A percentile compares a stretch with the other conserved stretches of the same genome.
Evolutionary conservation across 2,329 filamentous ascomycete genomes (phyloP).

Genomic region (Ophiostoma pallidulum): DNA sequence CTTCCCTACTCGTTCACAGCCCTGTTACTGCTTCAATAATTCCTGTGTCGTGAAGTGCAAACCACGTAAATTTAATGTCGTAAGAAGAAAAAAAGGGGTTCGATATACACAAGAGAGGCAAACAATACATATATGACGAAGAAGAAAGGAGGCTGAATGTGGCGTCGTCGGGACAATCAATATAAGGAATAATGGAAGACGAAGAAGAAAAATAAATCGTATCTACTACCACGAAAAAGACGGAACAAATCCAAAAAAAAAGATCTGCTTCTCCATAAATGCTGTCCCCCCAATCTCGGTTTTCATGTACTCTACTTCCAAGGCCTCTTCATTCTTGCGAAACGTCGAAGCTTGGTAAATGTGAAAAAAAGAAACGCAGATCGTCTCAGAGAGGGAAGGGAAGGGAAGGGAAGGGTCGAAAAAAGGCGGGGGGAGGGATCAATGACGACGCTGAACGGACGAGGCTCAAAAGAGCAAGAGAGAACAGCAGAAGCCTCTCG

Average conservation of each 20-base stretch:
- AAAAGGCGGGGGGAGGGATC: too few species aligned
- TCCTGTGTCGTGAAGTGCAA: background rate
- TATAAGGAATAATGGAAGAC: background rate
- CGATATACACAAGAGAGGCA: too few species aligned
- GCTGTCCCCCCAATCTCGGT: background rate
- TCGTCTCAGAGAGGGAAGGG: too few species aligned
- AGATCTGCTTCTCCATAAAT: background rate
- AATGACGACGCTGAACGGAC: too few species aligned
- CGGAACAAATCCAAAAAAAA: background rate
- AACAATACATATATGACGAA: background rate
- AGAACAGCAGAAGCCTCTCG: too few species aligned
- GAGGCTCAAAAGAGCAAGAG: too few species aligned
- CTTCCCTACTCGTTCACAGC: too few species aligned
- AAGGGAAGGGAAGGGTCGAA: too few species aligned
- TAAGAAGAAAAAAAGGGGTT: background rate
- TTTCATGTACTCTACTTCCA: too few species aligned
- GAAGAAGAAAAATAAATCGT: background rate
- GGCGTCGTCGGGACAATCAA: background rate
- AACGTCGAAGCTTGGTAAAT: too few species aligned
- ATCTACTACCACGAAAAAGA: background rate
- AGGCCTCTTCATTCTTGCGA: too few species aligned
- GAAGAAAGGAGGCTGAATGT: background rate
- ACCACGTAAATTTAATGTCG: background rate
- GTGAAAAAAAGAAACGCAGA: too few species aligned
- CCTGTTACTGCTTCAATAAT: background rate